Conservation (phyloP, 345 rosid species). For the Alliaria petiolata region DNA sequence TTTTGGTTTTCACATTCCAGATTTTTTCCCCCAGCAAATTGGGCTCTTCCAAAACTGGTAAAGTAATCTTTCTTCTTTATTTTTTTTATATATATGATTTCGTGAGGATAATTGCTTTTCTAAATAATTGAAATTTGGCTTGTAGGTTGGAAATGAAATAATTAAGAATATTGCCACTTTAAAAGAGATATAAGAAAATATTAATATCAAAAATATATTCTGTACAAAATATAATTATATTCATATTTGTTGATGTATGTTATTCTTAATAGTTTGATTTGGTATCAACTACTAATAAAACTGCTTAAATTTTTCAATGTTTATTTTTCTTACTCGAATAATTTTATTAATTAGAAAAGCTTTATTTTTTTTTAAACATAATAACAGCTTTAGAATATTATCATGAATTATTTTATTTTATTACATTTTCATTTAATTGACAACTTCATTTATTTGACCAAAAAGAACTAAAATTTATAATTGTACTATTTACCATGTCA, state of each 20-base stretch:
- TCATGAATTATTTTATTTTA: neutral
- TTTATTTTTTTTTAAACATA: too few species aligned
- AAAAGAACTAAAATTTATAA: neutral
- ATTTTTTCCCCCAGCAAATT: neutral
- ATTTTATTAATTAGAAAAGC: too few species aligned
- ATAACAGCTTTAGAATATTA: too few species aligned
- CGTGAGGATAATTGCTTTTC: neutral
- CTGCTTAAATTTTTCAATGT: too few species aligned
- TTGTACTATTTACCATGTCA: neutral
- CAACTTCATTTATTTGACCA: neutral
- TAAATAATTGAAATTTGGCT: slow-evolving; percentile 14
- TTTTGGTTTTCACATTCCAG: neutral
- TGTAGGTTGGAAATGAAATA: neutral
- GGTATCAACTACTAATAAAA: too few species aligned
- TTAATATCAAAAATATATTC: neutral
- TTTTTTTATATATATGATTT: neutral
- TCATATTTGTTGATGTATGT: too few species aligned
- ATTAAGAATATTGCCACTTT: neutral
- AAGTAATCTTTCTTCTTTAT: neutral
- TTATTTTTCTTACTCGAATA: neutral
- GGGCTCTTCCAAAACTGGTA: slow-evolving; percentile 3
- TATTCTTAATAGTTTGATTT: too few species aligned
- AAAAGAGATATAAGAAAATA: neutral
- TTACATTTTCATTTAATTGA: neutral
- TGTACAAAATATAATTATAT: neutral